Evolutionary conservation across 441 rosid species (phyloP), one percentile per base, ranked within the genome.

Genomic region (Erysimum cheiri): DNA sequence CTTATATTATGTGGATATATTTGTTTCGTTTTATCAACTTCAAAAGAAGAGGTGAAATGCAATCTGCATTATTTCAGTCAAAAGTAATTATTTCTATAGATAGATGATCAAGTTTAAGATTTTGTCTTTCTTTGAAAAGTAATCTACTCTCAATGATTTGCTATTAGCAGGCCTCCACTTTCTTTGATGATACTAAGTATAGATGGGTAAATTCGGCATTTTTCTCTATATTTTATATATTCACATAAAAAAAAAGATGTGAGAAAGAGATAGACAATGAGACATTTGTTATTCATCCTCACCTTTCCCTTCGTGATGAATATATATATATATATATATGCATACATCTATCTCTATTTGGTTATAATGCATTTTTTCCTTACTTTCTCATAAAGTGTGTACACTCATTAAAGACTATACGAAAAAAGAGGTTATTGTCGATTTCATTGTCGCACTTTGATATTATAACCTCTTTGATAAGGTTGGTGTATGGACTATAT

Each of bases 391-490:
- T 48, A 56, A 62, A 70, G 71, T 70, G 57, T 64, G 71, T 26
- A 70, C 75, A 70, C 75, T 63, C 79, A 75, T 75, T 70, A 75
- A 63, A 75, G 71, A 49, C 67, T n/a, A 39, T 32, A 50, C 41
- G 74, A 68, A 70, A 74, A 75, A 62, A 68, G 72, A 75, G 43
- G 75, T 19, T 70, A 41, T 59, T 58, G 75, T 70, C 68, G 67
- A 76, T 64, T 59, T 76, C 71, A 64, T 70, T 70, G 79, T 70
- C 75, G 58, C 71, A 50, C 64, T 76, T 58, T 58, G 67, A 69
- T 70, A 41, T 64, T 57, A 62, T 56, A 57, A 35, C 68, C 44
- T 14, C 54, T 58, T 75, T 75, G 63, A 64, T 63, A 57, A 50
- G 14, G 64, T 50, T 31, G 44, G 60, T 70, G 67, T 76, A 19